Conservation (phyloP, 176 grass and related monocot species). For the bread wheat (Triticum aestivum) region DNA sequence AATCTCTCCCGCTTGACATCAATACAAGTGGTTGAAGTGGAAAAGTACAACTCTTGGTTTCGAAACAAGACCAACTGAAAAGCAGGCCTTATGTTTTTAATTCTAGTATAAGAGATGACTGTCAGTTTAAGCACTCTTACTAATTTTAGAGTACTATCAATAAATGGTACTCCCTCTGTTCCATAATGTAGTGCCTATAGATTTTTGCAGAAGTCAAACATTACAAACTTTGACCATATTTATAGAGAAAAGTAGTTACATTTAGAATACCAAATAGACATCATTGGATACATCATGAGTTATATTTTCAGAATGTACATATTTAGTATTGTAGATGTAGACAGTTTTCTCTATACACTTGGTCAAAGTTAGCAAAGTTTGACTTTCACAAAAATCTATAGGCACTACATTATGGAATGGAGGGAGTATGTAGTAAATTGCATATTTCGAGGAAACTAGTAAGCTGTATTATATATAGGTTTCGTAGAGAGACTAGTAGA, state of each 20-base stretch:
- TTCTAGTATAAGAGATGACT: neutral
- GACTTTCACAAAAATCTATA: no score
- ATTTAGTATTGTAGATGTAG: no score
- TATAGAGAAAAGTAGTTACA: no score
- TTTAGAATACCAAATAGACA: no score
- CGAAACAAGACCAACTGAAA: neutral
- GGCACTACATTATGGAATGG: no score
- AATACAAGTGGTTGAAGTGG: neutral
- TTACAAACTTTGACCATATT: no score
- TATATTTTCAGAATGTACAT: no score
- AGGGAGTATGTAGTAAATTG: neutral
- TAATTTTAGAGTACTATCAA: neutral
- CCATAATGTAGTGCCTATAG: no score
- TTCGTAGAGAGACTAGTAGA: neutral
- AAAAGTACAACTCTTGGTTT: conserved; percentile 14
- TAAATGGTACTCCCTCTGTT: neutral
- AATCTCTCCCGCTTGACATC: neutral
- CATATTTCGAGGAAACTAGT: neutral
- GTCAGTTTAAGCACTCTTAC: neutral
- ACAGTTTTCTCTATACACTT: no score
- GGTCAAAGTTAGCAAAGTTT: no score
- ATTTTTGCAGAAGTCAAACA: no score
- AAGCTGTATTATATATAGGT: neutral
- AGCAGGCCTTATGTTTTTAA: neutral
- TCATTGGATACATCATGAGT: no score